Conservation (phyloP, 768 basidiomycete species). For the Amanita exitialis region DNA sequence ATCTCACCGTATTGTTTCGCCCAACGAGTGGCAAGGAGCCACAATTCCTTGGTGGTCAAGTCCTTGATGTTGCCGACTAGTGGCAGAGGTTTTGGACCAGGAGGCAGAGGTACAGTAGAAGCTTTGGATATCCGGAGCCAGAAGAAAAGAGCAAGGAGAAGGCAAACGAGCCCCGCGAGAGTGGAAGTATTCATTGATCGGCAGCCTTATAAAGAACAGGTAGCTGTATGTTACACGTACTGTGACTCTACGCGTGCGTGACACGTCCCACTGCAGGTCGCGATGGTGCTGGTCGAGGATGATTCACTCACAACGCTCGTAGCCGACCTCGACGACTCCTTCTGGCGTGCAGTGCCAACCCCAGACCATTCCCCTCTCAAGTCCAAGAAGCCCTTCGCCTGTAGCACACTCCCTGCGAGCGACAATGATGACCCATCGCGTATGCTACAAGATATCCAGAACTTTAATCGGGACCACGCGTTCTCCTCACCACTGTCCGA, state of each 20-base stretch:
- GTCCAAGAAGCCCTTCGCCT: not conserved
- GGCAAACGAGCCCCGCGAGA: conserved; percentile 22
- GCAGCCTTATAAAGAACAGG: no score
- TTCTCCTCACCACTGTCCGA: not conserved
- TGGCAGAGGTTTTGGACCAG: conserved; percentile 60
- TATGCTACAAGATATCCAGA: no score
- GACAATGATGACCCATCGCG: no score
- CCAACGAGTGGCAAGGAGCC: conserved; percentile 56
- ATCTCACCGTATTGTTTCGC: conserved; percentile 50
- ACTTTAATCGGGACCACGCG: not conserved
- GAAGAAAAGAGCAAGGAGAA: conserved; percentile 28
- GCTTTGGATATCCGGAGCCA: conserved; percentile 34
- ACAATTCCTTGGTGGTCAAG: conserved; percentile 53
- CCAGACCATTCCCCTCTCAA: conserved; percentile 24
- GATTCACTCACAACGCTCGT: conserved; percentile 5
- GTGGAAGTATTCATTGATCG: conserved; percentile 18
- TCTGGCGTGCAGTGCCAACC: conserved; percentile 32
- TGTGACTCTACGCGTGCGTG: conserved; percentile 5
- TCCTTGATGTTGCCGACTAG: conserved; percentile 56
- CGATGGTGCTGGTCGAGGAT: not conserved
- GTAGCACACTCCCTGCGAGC: no score
- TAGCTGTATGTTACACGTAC: no score
- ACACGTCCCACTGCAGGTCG: not conserved
- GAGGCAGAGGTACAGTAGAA: conserved; percentile 38
- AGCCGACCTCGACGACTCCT: conserved; percentile 41